These are phyloP conservation scores for Quercus suber DNA, from an alignment of 306 rosid genomes.

Conservation along the genomic window DNA sequence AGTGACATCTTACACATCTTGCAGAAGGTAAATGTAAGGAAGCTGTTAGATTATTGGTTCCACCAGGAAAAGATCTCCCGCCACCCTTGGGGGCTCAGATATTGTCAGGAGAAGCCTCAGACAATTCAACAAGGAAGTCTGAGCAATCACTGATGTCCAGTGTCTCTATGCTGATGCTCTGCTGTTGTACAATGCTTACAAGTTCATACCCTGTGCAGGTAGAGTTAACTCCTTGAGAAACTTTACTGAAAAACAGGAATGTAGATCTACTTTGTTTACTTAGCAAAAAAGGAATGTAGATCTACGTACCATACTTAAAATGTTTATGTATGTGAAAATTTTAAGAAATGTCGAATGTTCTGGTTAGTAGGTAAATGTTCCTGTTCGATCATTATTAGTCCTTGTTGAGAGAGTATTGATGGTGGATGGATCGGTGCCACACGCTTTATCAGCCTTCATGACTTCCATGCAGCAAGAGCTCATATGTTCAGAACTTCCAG, in stretches of 20 bases:
- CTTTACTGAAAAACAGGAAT: neutral
- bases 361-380: conserved; percentile 59
- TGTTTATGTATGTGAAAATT: neutral
- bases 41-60: conserved; percentile 49
- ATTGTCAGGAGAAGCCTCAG: conserved; percentile 36
- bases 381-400: conserved; percentile 50
- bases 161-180: conserved; percentile 57
- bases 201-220: conserved; percentile 80
- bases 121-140: conserved; percentile 38
- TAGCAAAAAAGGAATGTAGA: neutral
- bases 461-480: conserved; percentile 74
- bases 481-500: conserved; percentile 82
- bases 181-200: conserved; percentile 74
- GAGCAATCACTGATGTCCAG: conserved; percentile 38
- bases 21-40: conserved; percentile 48
- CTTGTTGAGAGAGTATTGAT: conserved; percentile 74
- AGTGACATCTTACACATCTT: conserved; percentile 23
- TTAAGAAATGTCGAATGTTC: conserved; percentile 10
- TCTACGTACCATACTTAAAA: neutral
- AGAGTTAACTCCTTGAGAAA: conserved; percentile 4
- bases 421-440: conserved; percentile 75
- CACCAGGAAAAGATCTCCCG: conserved; percentile 59
- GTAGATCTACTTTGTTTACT: neutral
- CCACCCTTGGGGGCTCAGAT: conserved; percentile 55
- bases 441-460: conserved; percentile 55